These are phyloP conservation scores for Ilex aquifolium DNA, from an alignment of 257 asterid genomes.

Conservation along the genomic window DNA sequence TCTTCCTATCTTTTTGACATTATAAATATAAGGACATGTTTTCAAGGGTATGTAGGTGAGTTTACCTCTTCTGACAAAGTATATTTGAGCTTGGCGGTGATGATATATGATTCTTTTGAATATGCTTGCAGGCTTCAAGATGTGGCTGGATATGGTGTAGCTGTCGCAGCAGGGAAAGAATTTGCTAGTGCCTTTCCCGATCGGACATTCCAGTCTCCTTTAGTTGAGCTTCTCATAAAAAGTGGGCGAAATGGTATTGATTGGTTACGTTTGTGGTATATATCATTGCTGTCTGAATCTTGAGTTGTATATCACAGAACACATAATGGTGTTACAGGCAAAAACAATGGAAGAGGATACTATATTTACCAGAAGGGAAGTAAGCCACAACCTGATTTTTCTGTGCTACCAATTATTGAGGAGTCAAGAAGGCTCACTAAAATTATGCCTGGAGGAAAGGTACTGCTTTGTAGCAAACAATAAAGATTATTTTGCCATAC, in stretches of 20 bases:
- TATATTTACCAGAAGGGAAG: conserved; percentile 82
- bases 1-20: no score
- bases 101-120: no score
- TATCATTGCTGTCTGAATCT: conserved; percentile 11
- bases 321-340: conserved; percentile 50
- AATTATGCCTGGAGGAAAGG: conserved; percentile 96
- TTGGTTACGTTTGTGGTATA: not conserved
- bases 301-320: conserved; percentile 9
- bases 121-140: conserved; percentile 47
- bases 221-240: conserved; percentile 71
- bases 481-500: no score
- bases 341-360: conserved; percentile 87
- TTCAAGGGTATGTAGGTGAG: not conserved
- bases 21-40: not conserved
- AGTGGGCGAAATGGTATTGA: conserved; percentile 79
- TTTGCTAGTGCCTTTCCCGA: conserved; percentile 61
- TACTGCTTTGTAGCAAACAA: conserved; percentile 8
- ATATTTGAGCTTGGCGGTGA: no score
- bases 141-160: conserved; percentile 93
- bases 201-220: conserved; percentile 60
- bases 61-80: no score
- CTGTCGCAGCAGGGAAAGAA: conserved; percentile 56
- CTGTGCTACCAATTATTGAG: conserved; percentile 72
- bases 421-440: conserved; percentile 79
- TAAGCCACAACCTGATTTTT: conserved; percentile 85